Base-by-base conservation (phyloP, 371 early-diverging fungal genomes). In the Lichtheimia ornata region DNA sequence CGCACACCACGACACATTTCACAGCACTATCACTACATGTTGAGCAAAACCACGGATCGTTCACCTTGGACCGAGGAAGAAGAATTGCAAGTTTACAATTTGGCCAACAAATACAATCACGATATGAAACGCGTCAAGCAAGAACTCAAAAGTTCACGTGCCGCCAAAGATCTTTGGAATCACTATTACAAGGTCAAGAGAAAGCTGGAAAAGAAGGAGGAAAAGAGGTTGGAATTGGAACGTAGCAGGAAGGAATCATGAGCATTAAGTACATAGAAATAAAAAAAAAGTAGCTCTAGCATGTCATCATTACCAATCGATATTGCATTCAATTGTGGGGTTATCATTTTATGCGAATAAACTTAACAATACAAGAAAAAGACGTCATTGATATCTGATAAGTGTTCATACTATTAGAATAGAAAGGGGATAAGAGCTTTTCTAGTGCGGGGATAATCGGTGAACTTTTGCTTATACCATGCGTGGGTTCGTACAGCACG, bases 361-460 rank as follows among this genome's bases (percentile, higher is more conserved):
- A n/a, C n/a, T n/a, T n/a, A n/a, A n/a, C n/a, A n/a, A n/a, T n/a
- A n/a, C n/a, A n/a, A n/a, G n/a, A n/a, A n/a, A n/a, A n/a, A n/a
- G n/a, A 11, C 9, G 35, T 22, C 22, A 47, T 45, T 15, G 17
- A 47, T 47, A 22, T 18, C 22, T 9, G 47, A n/a, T 18, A 47
- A 47, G 22, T 2, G 7, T 47, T 0, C 47, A 17, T 47, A 17
- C 13, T 22, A n/a, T 65, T 71, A 87, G 22, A 78, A 65, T 2
- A 89, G 11, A 63, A 70, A 88, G 5, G 91, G 91, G 41, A 90
- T 64, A 5, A 90, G 64, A 0, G 87, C 88, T 60, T 72, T 85
- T 61, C 91, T 68, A 17, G 70, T 28, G 2, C 84, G 80, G 30
- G 87, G 87, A 35, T 78, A 71, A 14, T 66, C 63, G 43, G 56